Base-by-base conservation (phyloP, 345 rosid species). In the Melaleuca quinquenervia region DNA sequence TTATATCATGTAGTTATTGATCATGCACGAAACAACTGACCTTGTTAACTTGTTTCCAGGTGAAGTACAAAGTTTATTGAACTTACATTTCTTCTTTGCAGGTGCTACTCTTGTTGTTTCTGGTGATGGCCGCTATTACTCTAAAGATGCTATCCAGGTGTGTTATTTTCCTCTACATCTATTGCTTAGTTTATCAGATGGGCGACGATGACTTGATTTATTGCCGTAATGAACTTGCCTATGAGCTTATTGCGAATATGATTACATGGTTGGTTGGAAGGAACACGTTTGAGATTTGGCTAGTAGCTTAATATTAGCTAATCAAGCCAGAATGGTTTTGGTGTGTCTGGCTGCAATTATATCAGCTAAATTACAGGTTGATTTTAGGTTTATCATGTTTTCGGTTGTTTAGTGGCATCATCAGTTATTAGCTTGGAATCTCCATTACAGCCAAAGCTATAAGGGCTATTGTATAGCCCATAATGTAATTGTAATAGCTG, bases 81-180 rank as follows among this genome's bases (percentile, higher is more conserved):
- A 27, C 82, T 82, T 49, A 27, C 80, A 11, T 80, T 89, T 70
- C 8, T 51, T 85, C 7, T 85, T 53, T 86, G 86, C 88, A 98
- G 99, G 99, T 89, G 97, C 97, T 86, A 96, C 98, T 20, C 98
- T 98, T 12, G 98, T 96, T 86, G 99, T 98, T 89, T 96, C 99
- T 90, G 99, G 99, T 86, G 99, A 98, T 93, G 99, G 99, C 55
- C 97, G 99, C 84, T 98, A 96, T 90, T 98, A 50, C 90, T 98
- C 99, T 21, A 93, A 93, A 92, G 98, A 95, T 88, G 98, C 98
- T 83, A 93, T 98, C 90, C 98, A 98, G 99, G 99, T 98, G 88
- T 27, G 64, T 80, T 41, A 18, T 36, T 70, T 70, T 3, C 78
- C 20, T 70, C 48, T 70, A 58, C 36, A 1, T 10, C 12, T 9